Percentiles rank a stretch among this genome's conserved stretches.
Evolutionary conservation across 495 filamentous ascomycete species (phyloP).

Genomic region (Tuber calosporum): DNA sequence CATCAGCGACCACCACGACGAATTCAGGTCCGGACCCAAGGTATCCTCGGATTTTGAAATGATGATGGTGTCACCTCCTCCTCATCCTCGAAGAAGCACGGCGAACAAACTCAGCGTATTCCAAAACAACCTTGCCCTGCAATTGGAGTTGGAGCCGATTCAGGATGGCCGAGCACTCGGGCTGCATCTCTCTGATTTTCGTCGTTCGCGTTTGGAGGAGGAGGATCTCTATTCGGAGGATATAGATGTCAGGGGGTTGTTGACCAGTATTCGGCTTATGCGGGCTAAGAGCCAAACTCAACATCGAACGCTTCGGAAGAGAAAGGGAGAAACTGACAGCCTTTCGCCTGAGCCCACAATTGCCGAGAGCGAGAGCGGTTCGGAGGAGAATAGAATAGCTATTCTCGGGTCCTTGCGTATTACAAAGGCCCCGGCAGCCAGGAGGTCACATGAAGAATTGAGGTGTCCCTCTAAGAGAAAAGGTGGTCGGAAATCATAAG

Average conservation of each 20-base stretch:
- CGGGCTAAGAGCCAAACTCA: background rate
- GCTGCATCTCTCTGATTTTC: background rate
- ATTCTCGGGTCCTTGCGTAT: background rate
- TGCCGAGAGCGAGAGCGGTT: background rate
- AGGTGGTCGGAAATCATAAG: background rate
- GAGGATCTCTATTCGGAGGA: background rate
- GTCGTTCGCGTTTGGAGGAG: background rate
- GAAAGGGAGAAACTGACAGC: background rate
- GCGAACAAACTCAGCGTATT: background rate
- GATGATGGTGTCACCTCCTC: background rate
- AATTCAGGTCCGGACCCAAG: background rate
- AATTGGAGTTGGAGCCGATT: background rate
- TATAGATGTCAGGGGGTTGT: background rate
- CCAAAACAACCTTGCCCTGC: background rate
- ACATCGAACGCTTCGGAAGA: background rate
- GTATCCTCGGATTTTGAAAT: background rate
- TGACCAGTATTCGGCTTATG: background rate
- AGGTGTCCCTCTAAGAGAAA: background rate
- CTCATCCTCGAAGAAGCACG: background rate
- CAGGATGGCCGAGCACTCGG: background rate
- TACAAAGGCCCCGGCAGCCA: background rate
- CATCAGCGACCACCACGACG: background rate
- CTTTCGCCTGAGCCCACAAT: background rate
- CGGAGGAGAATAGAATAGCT: background rate
- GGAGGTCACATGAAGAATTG: background rate